Conservation (phyloP, 768 basidiomycete species). For the Lyophyllum decastes region DNA sequence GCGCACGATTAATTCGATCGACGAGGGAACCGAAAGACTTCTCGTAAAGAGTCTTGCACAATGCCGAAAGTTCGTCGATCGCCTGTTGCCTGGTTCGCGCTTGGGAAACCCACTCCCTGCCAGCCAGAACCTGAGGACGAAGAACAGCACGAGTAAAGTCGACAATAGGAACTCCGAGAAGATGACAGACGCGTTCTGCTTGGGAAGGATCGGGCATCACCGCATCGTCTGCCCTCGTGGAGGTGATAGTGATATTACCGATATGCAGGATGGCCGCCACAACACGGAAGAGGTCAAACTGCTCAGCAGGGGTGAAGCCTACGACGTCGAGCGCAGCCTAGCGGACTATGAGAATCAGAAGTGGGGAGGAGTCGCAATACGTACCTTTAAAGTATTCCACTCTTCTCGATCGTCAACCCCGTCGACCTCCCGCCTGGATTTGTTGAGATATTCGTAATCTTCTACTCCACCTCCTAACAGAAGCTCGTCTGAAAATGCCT, state of each 20-base stretch:
- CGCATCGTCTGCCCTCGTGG: constrained; percentile 79
- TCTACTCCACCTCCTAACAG: constrained; percentile 74
- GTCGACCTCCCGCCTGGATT: constrained; percentile 88
- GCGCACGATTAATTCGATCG: constrained; percentile 90
- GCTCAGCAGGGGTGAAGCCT: constrained; percentile 83
- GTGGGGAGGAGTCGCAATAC: constrained; percentile 4
- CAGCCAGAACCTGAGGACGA: constrained; percentile 89
- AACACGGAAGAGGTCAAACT: constrained; percentile 91
- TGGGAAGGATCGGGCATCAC: constrained; percentile 80
- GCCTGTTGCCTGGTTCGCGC: constrained; percentile 91
- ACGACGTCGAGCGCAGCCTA: constrained; percentile 86
- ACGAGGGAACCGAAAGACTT: constrained; percentile 94
- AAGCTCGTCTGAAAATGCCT: constrained; percentile 54
- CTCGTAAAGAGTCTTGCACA: constrained; percentile 96
- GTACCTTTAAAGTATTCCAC: constrained; percentile 78
- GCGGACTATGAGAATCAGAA: not conserved
- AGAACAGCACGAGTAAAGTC: constrained; percentile 90
- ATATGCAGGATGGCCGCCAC: constrained; percentile 94
- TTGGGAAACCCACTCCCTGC: constrained; percentile 96
- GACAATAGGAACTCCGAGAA: constrained; percentile 83
- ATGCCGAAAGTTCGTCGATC: constrained; percentile 84
- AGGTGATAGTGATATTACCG: constrained; percentile 85
- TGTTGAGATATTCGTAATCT: constrained; percentile 90
- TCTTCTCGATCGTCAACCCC: constrained; percentile 92
- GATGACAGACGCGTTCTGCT: constrained; percentile 86